A percentile compares a stretch with the other conserved stretches of the same genome.
Conservation (phyloP, 176 grass and related monocot species). For the Carex myosuroides region DNA sequence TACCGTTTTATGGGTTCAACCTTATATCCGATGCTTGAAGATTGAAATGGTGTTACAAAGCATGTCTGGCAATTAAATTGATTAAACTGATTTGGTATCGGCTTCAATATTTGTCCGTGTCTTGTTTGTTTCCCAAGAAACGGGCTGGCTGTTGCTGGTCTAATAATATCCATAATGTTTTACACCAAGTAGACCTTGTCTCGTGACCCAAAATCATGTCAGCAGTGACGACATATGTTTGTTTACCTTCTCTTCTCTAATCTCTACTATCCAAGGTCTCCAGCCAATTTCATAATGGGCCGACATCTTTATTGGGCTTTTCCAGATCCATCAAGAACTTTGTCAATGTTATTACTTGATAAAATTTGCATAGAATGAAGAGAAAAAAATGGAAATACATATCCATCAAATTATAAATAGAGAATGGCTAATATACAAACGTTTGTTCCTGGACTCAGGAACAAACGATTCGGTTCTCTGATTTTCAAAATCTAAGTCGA, state of each 20-base stretch:
- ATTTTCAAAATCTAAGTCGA: no score
- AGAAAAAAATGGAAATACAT: no score
- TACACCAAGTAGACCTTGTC: not conserved
- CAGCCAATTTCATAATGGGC: not conserved
- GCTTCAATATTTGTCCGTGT: not conserved
- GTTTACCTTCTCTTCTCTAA: not conserved
- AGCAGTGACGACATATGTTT: conserved; percentile 12
- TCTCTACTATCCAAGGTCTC: not conserved
- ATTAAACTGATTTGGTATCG: no score
- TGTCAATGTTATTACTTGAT: no score
- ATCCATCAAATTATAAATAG: no score
- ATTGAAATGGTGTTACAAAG: not conserved
- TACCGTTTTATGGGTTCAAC: not conserved
- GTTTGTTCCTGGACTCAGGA: no score
- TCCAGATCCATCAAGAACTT: not conserved
- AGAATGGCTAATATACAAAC: no score
- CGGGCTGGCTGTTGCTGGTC: not conserved
- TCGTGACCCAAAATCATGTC: conserved; percentile 9
- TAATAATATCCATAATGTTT: conserved; percentile 1
- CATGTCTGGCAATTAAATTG: no score
- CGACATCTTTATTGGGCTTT: not conserved
- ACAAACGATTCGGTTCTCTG: no score
- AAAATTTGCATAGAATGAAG: no score
- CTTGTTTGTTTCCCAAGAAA: conserved; percentile 19
- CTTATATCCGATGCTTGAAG: not conserved